Evolutionary conservation across 1,139 yeast genomes (phyloP), one percentile per base, ranked within the genome.

Genomic region (Magnusiomyces clavatus): DNA sequence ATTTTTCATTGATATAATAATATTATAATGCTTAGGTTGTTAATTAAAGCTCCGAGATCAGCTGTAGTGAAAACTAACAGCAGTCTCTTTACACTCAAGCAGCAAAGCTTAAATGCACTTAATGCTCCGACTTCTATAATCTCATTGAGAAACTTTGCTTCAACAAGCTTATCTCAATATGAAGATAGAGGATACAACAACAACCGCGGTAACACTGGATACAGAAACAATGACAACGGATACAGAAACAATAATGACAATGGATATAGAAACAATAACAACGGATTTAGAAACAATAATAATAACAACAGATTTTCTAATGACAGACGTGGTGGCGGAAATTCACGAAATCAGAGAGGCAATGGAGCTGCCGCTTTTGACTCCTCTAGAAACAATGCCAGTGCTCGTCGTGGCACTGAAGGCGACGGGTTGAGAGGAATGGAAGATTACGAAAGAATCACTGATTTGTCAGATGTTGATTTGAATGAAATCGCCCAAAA

Each of bases 401-500:
- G 52, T 13, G 49, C 46, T 31, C 36, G 31, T n/a, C n/a, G 31
- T 24, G 64, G 61, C n/a, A 48, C 57, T 11, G 64, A 62, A 47
- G 70, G 63, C 20, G 64, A 65, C 48, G 71, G 71, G 1, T 57
- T 67, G 20, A 54, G 58, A 51, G 72, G 70, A n/a, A 46, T 54
- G 49, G 62, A 60, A 13, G 62, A 63, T 51, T 68, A 68, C 54
- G 66, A 61, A 40, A 44, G 63, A 24, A 54, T 55, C 42, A 61
- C 55, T 14, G 61, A 61, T 17, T 48, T 56, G 19, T 61, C 60
- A 14, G 52, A 49, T 17, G 49, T 59, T 17, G 48, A 51, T 43
- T 41, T 56, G 43, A 35, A 46, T 17, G 42, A 38, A 11, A 46
- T 53, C 12, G 48, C 54, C 13, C 50, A 46, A 20, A 54, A 52